phyloP scores from a whole-genome alignment of 495 filamentous ascomycete species.

The Barbatosphaeria neglecta region DNA sequence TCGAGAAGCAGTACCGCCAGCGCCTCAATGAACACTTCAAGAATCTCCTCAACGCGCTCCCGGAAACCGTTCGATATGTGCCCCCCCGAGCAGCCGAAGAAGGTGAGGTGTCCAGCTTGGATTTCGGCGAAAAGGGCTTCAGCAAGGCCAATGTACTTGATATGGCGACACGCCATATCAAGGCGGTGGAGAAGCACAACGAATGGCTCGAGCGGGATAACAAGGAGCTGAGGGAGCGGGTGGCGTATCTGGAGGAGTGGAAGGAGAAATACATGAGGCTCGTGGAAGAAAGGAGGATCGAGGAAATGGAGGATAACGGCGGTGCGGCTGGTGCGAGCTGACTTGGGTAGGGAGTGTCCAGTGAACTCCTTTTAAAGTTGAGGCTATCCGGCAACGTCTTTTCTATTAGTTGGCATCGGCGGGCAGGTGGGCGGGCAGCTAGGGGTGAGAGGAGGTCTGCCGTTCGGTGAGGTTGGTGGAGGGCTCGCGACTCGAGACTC shows the following conservation, averaged over 20 bases:
- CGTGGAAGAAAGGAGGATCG: not conserved
- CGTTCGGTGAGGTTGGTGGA: too few relatives aligned
- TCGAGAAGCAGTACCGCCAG: conserved; percentile 40
- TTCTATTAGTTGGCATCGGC: too few relatives aligned
- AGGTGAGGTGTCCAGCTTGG: conserved; percentile 10
- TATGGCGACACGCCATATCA: conserved; percentile 31
- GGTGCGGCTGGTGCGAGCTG: too few relatives aligned
- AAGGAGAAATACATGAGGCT: not conserved
- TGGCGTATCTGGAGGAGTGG: conserved; percentile 13
- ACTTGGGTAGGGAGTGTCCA: too few relatives aligned
- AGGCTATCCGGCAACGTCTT: too few relatives aligned
- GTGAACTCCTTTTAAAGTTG: too few relatives aligned
- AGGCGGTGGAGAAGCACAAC: conserved; percentile 24
- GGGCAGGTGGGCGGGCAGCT: too few relatives aligned
- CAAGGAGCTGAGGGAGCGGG: conserved; percentile 16
- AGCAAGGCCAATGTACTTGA: conserved; percentile 37
- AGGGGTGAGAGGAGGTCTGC: too few relatives aligned
- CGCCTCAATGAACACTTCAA: conserved; percentile 36
- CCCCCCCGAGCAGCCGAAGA: conserved; percentile 11
- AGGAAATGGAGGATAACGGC: too few relatives aligned
- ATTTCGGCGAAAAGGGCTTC: conserved; percentile 22
- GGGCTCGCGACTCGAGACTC: too few relatives aligned
- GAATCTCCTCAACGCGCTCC: conserved; percentile 27
- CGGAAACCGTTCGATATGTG: conserved; percentile 18
- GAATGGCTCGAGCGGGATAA: conserved; percentile 22